phyloP scores from a whole-genome alignment of 768 basidiomycete genomes.

The Serendipita sp. region DNA sequence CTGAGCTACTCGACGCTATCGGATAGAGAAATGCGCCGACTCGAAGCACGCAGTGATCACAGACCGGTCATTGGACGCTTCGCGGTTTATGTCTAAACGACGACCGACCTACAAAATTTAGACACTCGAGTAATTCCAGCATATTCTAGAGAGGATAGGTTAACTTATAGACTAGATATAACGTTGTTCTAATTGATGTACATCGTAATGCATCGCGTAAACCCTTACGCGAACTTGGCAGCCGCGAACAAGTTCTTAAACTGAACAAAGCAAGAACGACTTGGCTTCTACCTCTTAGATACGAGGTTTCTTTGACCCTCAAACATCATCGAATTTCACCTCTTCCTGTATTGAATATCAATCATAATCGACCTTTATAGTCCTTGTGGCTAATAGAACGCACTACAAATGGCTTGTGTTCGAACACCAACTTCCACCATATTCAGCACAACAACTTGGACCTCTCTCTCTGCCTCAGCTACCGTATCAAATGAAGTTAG shows the following conservation, averaged over 20 bases:
- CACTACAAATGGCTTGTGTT: not conserved
- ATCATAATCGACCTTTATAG: not conserved
- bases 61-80: constrained; percentile 8
- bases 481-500: not conserved
- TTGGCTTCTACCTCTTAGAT: not conserved
- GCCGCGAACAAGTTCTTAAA: not conserved
- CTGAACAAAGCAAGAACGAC: not conserved
- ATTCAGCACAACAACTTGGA: not conserved
- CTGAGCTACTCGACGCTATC: constrained; percentile 56
- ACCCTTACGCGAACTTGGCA: not conserved
- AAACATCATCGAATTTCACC: not conserved
- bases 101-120: not conserved
- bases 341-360: no score
- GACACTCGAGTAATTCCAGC: not conserved
- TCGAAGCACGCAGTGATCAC: constrained; percentile 73
- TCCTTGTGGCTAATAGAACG: not conserved
- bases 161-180: not conserved
- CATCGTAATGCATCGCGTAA: no score
- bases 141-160: not conserved
- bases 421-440: not conserved
- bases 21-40: constrained; percentile 52
- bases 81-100: not conserved
- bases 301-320: not conserved
- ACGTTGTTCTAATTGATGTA: not conserved
- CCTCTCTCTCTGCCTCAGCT: not conserved